A percentile compares a stretch with the other conserved stretches of the same genome.
Conservation (phyloP, 2,329 filamentous ascomycete genomes). For the Colletotrichum siamense region DNA sequence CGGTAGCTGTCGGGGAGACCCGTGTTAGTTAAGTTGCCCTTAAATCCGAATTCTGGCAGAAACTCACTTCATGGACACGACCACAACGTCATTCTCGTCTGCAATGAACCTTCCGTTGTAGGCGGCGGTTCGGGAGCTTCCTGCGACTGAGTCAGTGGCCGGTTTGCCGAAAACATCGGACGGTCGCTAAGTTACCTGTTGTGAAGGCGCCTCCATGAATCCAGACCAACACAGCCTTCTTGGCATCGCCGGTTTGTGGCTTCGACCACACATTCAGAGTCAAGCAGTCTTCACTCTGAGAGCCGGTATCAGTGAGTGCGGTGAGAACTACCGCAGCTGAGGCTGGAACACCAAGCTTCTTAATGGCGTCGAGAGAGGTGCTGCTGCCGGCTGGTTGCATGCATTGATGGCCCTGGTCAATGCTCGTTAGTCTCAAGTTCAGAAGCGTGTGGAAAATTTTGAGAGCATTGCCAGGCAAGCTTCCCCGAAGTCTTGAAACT, state of each 20-base stretch:
- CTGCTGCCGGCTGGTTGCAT: constrained; percentile 4
- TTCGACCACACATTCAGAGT: constrained; percentile 44
- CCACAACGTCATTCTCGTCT: constrained; percentile 46
- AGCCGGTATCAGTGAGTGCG: constrained; percentile 4
- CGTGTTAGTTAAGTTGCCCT: not conserved
- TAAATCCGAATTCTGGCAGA: not conserved
- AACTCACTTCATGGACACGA: constrained; percentile 48
- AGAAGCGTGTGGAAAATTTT: not conserved
- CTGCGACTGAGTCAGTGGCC: constrained; percentile 3
- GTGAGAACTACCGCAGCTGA: constrained; percentile 2
- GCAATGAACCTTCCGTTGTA: constrained; percentile 47
- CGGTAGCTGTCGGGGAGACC: constrained; percentile 36
- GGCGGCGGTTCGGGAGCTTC: constrained; percentile 6
- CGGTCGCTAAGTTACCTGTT: constrained; percentile 24
- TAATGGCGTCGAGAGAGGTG: not conserved
- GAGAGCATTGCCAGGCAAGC: not conserved
- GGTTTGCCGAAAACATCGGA: not conserved
- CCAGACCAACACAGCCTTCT: constrained; percentile 49
- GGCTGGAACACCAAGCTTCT: constrained; percentile 11
- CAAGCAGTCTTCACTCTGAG: constrained; percentile 40
- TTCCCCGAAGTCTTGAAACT: not conserved
- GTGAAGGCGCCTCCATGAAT: constrained; percentile 48
- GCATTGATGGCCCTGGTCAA: constrained; percentile 6
- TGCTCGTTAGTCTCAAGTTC: not conserved
- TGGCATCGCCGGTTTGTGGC: constrained; percentile 31